Conservation (phyloP, 2,329 filamentous ascomycete species). For the Trichoderma hamatum region DNA sequence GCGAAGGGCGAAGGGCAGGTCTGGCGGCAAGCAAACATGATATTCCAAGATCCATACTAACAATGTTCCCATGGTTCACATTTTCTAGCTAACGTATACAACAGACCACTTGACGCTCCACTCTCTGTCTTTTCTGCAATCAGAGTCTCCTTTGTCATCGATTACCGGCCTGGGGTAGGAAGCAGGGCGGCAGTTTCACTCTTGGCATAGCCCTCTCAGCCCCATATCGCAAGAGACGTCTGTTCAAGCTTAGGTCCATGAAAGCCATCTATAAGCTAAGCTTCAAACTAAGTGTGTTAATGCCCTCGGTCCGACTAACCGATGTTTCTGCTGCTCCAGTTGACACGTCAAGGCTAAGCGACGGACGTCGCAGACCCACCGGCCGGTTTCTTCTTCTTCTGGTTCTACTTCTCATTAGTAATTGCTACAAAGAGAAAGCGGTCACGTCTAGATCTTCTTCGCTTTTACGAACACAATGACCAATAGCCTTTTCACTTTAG, state of each 20-base stretch:
- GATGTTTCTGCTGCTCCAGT: not conserved
- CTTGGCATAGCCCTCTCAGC: not conserved
- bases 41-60: too few relatives aligned
- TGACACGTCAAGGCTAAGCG: not conserved
- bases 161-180: not conserved
- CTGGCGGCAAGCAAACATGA: not conserved
- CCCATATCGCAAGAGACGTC: not conserved
- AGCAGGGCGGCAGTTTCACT: not conserved
- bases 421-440: not conserved
- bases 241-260: not conserved
- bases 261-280: not conserved
- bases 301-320: constrained; percentile 2
- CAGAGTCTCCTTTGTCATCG: not conserved
- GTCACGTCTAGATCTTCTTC: not conserved
- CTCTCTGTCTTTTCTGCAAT: not conserved
- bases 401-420: not conserved
- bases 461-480: too few relatives aligned
- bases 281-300: constrained; percentile 5
- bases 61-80: not conserved
- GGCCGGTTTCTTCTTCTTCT: not conserved
- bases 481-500: not conserved
- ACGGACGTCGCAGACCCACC: not conserved
- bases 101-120: not conserved
- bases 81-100: not conserved
- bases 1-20: not conserved